Evolutionary conservation across 2,329 filamentous ascomycete genomes (phyloP).

Genomic region (Elsinoe arachidis): DNA sequence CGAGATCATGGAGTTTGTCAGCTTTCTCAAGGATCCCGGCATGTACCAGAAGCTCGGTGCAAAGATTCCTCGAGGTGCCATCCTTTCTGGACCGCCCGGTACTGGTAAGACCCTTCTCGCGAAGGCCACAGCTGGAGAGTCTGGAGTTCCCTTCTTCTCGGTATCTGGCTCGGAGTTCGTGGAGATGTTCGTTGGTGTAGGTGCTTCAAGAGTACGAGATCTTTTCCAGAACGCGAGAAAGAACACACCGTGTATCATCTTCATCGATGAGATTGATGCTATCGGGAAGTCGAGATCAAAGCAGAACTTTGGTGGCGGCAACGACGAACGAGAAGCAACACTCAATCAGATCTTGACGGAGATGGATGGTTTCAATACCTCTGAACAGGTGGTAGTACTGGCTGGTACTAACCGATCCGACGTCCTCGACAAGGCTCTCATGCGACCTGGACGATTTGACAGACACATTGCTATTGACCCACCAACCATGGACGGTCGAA

Average conservation of each 20-base stretch:
- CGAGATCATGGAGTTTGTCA: constrained; percentile 99
- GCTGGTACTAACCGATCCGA: constrained; percentile 95
- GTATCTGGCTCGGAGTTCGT: constrained; percentile 98
- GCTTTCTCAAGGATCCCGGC: constrained; percentile 87
- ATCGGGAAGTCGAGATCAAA: constrained; percentile 87
- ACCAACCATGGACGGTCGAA: constrained; percentile 92
- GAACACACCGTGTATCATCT: constrained; percentile 96
- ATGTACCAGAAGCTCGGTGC: constrained; percentile 89
- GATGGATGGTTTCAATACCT: constrained; percentile 98
- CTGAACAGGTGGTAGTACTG: constrained; percentile 90
- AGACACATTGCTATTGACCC: constrained; percentile 91
- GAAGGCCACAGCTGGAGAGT: constrained; percentile 95
- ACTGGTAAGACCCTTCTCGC: constrained; percentile 96
- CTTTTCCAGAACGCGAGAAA: constrained; percentile 91
- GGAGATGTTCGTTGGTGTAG: constrained; percentile 99
- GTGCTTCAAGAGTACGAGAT: constrained; percentile 88
- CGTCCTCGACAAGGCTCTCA: constrained; percentile 86
- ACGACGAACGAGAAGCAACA: constrained; percentile 93
- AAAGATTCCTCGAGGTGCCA: constrained; percentile 94
- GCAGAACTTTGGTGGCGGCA: constrained; percentile 75
- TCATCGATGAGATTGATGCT: constrained; percentile 98
- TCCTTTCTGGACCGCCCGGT: constrained; percentile 92
- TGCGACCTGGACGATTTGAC: constrained; percentile 95
- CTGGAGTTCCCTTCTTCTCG: constrained; percentile 93
- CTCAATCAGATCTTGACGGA: constrained; percentile 98